Base-by-base conservation (phyloP, 805 yeast species). In the Wilhelminamyces savonicus region DNA sequence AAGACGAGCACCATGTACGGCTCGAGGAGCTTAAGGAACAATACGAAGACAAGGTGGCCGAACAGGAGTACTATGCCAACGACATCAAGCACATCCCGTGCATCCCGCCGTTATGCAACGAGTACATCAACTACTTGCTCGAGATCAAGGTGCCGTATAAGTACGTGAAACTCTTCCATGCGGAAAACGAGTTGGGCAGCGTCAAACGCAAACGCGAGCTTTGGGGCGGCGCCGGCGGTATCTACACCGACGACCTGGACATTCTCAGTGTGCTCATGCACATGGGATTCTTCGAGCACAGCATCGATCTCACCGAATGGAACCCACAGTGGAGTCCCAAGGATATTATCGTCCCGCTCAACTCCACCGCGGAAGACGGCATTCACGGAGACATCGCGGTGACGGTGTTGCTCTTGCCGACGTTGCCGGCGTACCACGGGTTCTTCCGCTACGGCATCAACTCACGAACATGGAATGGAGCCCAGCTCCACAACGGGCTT, bases 161-260 rank as follows among this genome's bases (percentile, higher is more conserved):
- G 26, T 66, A 57, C 41, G 49, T 71, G 27, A 52, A 54, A 27
- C 45, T 56, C 6, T 56, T 63, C 24, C 45, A 56, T 18, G 19
- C 6, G 19, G 19, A 8, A 6, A 8, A 17, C 19, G 19, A 17
- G 19, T 7, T 6, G 6, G 19, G 8, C 19, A 34, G 35, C 5
- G 44, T 45, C 3, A 39, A 43, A 4, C 31, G 34, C 12, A 48
- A 44, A 21, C 59, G 76, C 29, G 69, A 71, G 26, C 39, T 87
- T 2, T 90, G 97, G 97, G 98, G 98, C 2, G 70, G 70, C 2
- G 49, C 49, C 9, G 73, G 88, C 2, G 95, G 88, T 25, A 65
- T 92, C 1, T 92, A 90, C 54, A 84, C 97, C 0, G 97, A 92
- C 54, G 98, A 90, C 53, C 82, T 95, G 1, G 95, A 90, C 52